Evolutionary conservation across 106 monocot species (phyloP).

Genomic region (Dendrobium huoshanense): DNA sequence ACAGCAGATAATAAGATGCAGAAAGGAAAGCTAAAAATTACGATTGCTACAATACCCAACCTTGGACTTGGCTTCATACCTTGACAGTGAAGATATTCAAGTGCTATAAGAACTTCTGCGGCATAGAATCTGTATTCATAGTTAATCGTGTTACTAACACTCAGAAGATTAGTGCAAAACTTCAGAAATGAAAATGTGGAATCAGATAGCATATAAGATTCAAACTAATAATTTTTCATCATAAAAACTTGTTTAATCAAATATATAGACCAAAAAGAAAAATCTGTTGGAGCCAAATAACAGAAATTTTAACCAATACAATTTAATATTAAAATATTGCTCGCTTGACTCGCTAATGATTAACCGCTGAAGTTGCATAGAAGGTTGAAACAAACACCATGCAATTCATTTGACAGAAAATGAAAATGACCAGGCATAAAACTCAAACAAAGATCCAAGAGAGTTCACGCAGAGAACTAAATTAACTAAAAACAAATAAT

Average conservation of each 20-base stretch:
- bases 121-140: constrained; percentile 74
- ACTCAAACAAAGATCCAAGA: neutral
- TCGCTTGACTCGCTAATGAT: neutral
- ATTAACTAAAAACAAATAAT: neutral
- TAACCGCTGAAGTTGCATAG: neutral
- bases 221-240: neutral
- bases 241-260: constrained; percentile 1
- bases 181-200: neutral
- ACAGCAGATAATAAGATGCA: neutral
- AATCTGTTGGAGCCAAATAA: neutral
- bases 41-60: neutral
- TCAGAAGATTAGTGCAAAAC: neutral
- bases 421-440: neutral
- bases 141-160: constrained; percentile 1
- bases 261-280: neutral
- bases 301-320: neutral
- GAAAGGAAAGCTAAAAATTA: neutral
- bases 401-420: neutral
- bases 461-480: neutral
- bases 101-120: constrained; percentile 82
- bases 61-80: constrained; percentile 30
- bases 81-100: constrained; percentile 99
- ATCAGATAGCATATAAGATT: neutral
- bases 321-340: neutral
- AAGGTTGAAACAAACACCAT: neutral